phyloP scores from a whole-genome alignment of 2,329 filamentous ascomycete genomes.

The Sporothrix humicola region DNA sequence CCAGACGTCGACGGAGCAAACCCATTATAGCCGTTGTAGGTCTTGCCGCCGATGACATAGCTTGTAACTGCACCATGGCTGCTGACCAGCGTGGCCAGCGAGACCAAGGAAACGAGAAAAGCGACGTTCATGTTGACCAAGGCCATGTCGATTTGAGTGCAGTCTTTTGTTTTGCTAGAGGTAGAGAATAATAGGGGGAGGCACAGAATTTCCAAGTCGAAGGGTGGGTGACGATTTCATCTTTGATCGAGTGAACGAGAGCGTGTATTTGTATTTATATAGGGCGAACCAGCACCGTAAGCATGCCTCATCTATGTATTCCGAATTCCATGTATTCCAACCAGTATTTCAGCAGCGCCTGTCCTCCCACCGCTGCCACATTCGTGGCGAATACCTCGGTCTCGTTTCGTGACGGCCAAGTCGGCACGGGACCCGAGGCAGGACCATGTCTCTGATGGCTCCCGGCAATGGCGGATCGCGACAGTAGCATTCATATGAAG shows the following conservation, averaged over 20 bases:
- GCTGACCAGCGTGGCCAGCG: conserved; percentile 41
- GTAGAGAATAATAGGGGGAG: too few species aligned
- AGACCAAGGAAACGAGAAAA: background rate
- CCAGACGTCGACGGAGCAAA: conserved; percentile 57
- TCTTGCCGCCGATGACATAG: conserved; percentile 42
- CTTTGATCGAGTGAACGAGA: too few species aligned
- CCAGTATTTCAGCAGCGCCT: background rate
- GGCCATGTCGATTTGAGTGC: too few species aligned
- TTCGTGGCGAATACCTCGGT: too few species aligned
- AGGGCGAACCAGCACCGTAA: too few species aligned
- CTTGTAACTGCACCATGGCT: conserved; percentile 47
- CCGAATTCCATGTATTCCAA: background rate
- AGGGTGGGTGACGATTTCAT: too few species aligned
- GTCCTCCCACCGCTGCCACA: background rate
- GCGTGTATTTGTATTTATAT: too few species aligned
- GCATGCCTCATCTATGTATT: too few species aligned
- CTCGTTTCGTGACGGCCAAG: background rate
- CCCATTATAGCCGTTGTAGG: conserved; percentile 49
- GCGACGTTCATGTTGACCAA: background rate
- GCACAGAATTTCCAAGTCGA: too few species aligned
- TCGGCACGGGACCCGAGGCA: background rate
- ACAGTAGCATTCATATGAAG: background rate
- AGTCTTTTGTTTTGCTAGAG: too few species aligned
- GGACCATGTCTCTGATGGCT: background rate
- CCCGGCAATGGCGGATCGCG: background rate